phyloP scores from a whole-genome alignment of 2,329 filamentous ascomycete species.

The Phyllosticta citribraziliensis region DNA sequence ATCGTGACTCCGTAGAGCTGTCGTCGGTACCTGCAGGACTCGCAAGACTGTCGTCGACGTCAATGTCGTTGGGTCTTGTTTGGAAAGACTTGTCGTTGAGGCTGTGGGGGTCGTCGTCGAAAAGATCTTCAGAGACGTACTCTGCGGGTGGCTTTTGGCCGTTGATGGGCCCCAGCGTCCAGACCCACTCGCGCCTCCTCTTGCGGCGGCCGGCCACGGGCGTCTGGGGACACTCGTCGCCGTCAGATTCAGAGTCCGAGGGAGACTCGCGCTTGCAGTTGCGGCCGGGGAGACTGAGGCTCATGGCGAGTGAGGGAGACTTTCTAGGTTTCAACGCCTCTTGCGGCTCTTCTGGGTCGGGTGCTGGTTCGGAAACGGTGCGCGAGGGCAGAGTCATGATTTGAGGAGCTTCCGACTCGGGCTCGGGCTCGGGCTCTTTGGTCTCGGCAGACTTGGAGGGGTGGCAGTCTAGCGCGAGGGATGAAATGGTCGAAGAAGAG shows the following conservation, averaged over 20 bases:
- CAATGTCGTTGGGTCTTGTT: background rate
- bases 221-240: conserved; percentile 40
- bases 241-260: conserved; percentile 30
- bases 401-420: conserved; percentile 12
- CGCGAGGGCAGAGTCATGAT: conserved; percentile 1
- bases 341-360: background rate
- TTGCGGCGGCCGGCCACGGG: conserved; percentile 45
- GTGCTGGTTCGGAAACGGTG: conserved; percentile 3
- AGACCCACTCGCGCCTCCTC: conserved; percentile 45
- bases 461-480: conserved; percentile 18
- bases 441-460: conserved; percentile 6
- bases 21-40: background rate
- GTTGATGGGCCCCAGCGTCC: conserved; percentile 43
- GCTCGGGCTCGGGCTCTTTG: background rate
- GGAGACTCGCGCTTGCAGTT: conserved; percentile 37
- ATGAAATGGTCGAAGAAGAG: conserved; percentile 25
- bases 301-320: background rate
- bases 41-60: background rate
- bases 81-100: background rate
- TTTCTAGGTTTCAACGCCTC: background rate
- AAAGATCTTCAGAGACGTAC: background rate
- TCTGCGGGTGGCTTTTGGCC: conserved; percentile 4
- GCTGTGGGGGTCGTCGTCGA: background rate
- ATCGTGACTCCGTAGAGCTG: background rate
- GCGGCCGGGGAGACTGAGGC: conserved; percentile 7